phyloP scores from a whole-genome alignment of 345 rosid species.

The Brassica rapa region DNA sequence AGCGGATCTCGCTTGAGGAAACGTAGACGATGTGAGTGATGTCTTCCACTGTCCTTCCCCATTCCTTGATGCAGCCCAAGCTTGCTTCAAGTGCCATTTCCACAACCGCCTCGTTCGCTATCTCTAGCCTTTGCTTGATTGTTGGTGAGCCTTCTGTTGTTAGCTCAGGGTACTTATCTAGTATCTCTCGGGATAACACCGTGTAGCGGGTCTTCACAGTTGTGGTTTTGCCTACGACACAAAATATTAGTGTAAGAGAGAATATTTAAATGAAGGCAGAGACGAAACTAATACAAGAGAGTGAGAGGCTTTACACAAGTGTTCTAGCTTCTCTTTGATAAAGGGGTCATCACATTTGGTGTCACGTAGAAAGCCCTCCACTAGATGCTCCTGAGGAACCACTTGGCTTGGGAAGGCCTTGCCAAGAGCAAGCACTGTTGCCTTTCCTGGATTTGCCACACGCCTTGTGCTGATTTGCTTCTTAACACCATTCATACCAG shows the following conservation, averaged over 20 bases:
- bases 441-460: constrained; percentile 68
- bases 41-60: constrained; percentile 77
- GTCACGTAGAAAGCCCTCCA: constrained; percentile 83
- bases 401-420: constrained; percentile 90
- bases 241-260: neutral
- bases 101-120: constrained; percentile 81
- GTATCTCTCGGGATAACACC: constrained; percentile 79
- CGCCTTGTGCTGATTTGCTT: constrained; percentile 42
- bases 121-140: constrained; percentile 81
- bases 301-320: constrained; percentile 68
- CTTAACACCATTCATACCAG: constrained; percentile 35
- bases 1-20: constrained; percentile 86
- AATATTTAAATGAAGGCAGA: neutral
- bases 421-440: constrained; percentile 86
- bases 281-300: neutral
- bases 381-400: constrained; percentile 77
- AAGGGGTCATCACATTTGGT: constrained; percentile 75
- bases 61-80: constrained; percentile 73
- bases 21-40: constrained; percentile 90
- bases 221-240: constrained; percentile 74
- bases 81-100: constrained; percentile 89
- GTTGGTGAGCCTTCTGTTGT: constrained; percentile 78
- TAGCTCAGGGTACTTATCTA: constrained; percentile 82
- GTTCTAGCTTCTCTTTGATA: constrained; percentile 80
- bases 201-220: constrained; percentile 95